Evolutionary conservation across 2,329 filamentous ascomycete genomes (phyloP).

Genomic region (Colletotrichum somersetense): DNA sequence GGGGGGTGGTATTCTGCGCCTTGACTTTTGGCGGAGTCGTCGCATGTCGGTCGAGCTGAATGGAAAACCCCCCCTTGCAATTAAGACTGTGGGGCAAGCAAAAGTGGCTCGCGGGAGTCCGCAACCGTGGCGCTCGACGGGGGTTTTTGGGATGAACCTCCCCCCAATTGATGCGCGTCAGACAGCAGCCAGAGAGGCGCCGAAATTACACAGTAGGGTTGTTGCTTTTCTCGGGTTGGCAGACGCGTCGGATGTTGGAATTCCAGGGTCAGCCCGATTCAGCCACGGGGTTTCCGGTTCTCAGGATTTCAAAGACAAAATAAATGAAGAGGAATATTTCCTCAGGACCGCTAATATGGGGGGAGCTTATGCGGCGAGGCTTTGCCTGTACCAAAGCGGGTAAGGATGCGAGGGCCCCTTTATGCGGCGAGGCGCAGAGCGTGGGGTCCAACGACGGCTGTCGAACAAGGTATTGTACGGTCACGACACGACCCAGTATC

Average conservation of each 20-base stretch:
- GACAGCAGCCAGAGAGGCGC: constrained; percentile 21
- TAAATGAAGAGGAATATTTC: neutral
- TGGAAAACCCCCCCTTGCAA: neutral
- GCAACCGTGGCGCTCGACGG: constrained; percentile 26
- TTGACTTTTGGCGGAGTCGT: neutral
- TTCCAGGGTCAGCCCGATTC: neutral
- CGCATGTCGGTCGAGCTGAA: neutral
- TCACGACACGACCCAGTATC: neutral
- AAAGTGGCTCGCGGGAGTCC: constrained; percentile 27
- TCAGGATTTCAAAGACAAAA: neutral
- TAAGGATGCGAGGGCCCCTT: constrained; percentile 36
- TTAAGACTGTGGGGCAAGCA: constrained; percentile 8
- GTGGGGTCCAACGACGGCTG: constrained; percentile 26
- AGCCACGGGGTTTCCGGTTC: constrained; percentile 8
- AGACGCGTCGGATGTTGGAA: neutral
- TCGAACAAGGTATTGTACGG: neutral
- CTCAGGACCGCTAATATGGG: constrained; percentile 28
- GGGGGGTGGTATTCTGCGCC: neutral
- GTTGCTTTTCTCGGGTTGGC: constrained; percentile 25
- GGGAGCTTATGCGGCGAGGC: constrained; percentile 35
- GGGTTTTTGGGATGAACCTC: constrained; percentile 1
- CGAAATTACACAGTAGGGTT: constrained; percentile 4
- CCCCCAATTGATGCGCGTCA: constrained; percentile 10
- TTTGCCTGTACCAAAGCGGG: constrained; percentile 31
- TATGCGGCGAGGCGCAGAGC: constrained; percentile 38